Conservation (phyloP, 257 asterid genomes). For the Capsicum pubescens region DNA sequence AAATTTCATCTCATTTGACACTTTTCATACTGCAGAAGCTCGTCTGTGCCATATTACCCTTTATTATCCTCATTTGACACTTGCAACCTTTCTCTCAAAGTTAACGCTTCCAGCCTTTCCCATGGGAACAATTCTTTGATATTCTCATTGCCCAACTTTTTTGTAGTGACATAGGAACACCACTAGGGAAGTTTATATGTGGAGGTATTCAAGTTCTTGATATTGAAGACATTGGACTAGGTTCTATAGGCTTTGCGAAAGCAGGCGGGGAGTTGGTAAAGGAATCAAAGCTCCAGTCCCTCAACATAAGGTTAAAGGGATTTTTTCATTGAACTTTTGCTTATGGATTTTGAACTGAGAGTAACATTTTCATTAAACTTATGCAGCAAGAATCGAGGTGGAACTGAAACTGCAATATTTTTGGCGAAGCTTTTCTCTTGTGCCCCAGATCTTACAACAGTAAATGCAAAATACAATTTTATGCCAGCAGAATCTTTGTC, state of each 20-base stretch:
- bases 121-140: constrained; percentile 1
- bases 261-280: constrained; percentile 53
- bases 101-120: not conserved
- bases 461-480: constrained; percentile 71
- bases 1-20: constrained; percentile 2
- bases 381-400: constrained; percentile 82
- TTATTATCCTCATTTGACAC: constrained; percentile 22
- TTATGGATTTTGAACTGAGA: constrained; percentile 16
- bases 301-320: constrained; percentile 71
- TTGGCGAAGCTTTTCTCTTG: constrained; percentile 60
- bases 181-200: constrained; percentile 66
- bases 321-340: constrained; percentile 8
- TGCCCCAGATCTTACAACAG: constrained; percentile 56
- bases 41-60: constrained; percentile 17
- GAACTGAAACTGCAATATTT: constrained; percentile 76
- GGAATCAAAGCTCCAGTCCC: constrained; percentile 56
- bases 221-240: constrained; percentile 77
- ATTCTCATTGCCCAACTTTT: constrained; percentile 28
- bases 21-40: not conserved
- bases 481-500: constrained; percentile 77
- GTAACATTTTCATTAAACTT: constrained; percentile 35
- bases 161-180: constrained; percentile 70
- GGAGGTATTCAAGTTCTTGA: constrained; percentile 66
- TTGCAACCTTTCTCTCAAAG: not conserved
- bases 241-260: constrained; percentile 64